A percentile compares a stretch with the other conserved stretches of the same genome.
Conservation (phyloP, 2,329 filamentous ascomycete genomes). For the Penicillium brevicompactum region DNA sequence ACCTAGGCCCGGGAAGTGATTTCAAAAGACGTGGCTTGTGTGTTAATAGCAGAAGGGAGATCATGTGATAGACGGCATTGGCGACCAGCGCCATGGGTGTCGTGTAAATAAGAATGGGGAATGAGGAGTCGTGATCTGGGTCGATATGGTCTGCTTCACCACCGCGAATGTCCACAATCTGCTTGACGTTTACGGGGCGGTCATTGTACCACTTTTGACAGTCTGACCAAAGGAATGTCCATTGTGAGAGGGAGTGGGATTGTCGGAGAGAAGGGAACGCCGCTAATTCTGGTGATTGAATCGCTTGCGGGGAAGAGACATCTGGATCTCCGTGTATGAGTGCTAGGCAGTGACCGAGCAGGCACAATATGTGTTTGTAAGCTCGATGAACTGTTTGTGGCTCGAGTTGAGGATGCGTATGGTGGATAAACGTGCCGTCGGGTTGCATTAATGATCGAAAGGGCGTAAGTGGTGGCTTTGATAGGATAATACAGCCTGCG, state of each 20-base stretch:
- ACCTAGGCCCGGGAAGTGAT: conserved; percentile 23
- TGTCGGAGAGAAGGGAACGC: conserved; percentile 21
- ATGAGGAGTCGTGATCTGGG: conserved; percentile 22
- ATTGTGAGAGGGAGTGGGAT: conserved; percentile 24
- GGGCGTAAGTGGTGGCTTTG: conserved; percentile 19
- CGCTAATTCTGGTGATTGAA: conserved; percentile 10
- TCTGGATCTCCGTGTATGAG: conserved; percentile 18
- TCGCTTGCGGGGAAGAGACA: conserved; percentile 5
- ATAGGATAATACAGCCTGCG: conserved; percentile 19
- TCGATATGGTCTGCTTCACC: conserved; percentile 29
- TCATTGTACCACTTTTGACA: conserved; percentile 31
- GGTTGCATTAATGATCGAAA: conserved; percentile 21
- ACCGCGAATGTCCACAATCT: conserved; percentile 28
- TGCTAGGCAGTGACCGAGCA: conserved; percentile 21
- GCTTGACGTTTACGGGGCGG: conserved; percentile 21
- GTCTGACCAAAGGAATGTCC: conserved; percentile 28
- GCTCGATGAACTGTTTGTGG: conserved; percentile 12
- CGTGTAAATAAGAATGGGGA: conserved; percentile 29
- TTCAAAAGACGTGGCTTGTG: conserved; percentile 28
- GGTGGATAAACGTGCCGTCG: conserved; percentile 18
- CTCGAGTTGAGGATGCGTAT: neutral
- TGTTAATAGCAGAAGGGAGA: conserved; percentile 22
- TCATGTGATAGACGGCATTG: conserved; percentile 28
- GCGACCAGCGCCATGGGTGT: conserved; percentile 30
- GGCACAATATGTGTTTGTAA: conserved; percentile 21